Evolutionary conservation across 1,284 basidiomycete species (phyloP).

Genomic region (Kalmanozyma brasiliensis): DNA sequence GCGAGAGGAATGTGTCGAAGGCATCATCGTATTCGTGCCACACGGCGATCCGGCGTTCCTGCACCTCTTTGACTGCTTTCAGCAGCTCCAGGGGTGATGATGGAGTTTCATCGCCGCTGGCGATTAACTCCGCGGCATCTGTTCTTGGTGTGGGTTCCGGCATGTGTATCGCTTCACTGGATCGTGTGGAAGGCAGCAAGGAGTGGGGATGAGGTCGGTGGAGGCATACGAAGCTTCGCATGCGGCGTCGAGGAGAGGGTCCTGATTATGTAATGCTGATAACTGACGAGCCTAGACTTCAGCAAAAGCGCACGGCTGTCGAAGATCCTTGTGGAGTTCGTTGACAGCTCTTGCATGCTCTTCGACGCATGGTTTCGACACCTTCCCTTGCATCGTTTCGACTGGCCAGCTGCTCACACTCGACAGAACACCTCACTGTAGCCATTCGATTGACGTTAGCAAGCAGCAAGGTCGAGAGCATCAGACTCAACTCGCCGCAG

Average conservation of each 20-base stretch:
- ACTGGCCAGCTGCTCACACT: too few relatives aligned
- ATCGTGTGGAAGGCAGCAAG: not conserved
- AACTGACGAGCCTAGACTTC: not conserved
- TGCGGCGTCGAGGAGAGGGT: too few relatives aligned
- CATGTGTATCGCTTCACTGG: conserved; percentile 3
- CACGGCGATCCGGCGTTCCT: conserved; percentile 45
- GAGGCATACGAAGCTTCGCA: conserved; percentile 33
- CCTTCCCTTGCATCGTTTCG: not conserved
- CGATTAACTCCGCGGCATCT: not conserved
- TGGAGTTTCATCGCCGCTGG: not conserved
- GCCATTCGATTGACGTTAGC: too few relatives aligned
- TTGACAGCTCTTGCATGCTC: conserved; percentile 13
- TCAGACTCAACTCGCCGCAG: not conserved
- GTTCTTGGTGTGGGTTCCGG: conserved; percentile 8
- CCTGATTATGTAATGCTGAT: conserved; percentile 34
- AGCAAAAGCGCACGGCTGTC: not conserved
- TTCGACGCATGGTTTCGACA: conserved; percentile 9
- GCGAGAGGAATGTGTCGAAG: conserved; percentile 28
- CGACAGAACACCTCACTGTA: too few relatives aligned
- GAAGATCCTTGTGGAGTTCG: conserved; percentile 3
- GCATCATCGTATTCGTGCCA: conserved; percentile 60
- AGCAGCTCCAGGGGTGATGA: conserved; percentile 37
- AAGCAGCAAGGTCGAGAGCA: too few relatives aligned
- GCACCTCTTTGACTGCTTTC: conserved; percentile 47
- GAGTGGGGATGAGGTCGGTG: conserved; percentile 9